phyloP scores from a whole-genome alignment of 2,329 filamentous ascomycete genomes.

The Podosphaera aphanis region DNA sequence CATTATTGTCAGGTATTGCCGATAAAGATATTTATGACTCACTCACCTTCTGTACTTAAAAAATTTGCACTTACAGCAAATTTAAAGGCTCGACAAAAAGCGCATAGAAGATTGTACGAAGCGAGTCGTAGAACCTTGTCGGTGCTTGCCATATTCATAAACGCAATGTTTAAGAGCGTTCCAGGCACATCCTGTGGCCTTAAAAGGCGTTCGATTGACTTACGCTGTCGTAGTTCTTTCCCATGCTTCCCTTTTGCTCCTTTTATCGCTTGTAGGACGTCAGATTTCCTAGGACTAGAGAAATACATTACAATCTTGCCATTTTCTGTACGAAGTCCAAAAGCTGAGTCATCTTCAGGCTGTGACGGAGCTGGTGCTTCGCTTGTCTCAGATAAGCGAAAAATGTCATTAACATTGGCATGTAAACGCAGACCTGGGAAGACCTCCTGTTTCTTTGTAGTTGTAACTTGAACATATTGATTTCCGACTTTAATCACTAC shows the following conservation, averaged over 20 bases:
- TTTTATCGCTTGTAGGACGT: conserved; percentile 39
- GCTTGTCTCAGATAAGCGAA: conserved; percentile 42
- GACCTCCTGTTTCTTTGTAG: conserved; percentile 44
- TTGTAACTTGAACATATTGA: conserved; percentile 47
- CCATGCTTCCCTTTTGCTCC: conserved; percentile 38
- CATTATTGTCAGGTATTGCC: conserved; percentile 3
- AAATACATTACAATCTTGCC: conserved; percentile 53
- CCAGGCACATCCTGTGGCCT: conserved; percentile 48
- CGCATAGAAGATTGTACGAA: conserved; percentile 44
- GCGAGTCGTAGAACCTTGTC: conserved; percentile 36
- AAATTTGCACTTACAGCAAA: conserved; percentile 38
- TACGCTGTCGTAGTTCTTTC: conserved; percentile 35
- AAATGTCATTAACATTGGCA: conserved; percentile 46
- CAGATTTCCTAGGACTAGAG: conserved; percentile 37
- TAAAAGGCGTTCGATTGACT: conserved; percentile 40
- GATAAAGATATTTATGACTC: neutral
- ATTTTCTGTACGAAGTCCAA: conserved; percentile 42
- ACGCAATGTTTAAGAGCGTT: conserved; percentile 41
- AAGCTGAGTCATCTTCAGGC: conserved; percentile 41
- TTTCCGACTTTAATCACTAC: conserved; percentile 45
- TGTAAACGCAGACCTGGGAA: conserved; percentile 36
- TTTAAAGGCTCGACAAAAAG: conserved; percentile 43
- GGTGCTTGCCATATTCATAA: conserved; percentile 40
- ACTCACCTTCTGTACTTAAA: conserved; percentile 34
- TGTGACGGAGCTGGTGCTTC: conserved; percentile 41